Evolutionary conservation across 805 yeast genomes (phyloP), one percentile per base, ranked within the genome.

Genomic region (Candida krabiensis): DNA sequence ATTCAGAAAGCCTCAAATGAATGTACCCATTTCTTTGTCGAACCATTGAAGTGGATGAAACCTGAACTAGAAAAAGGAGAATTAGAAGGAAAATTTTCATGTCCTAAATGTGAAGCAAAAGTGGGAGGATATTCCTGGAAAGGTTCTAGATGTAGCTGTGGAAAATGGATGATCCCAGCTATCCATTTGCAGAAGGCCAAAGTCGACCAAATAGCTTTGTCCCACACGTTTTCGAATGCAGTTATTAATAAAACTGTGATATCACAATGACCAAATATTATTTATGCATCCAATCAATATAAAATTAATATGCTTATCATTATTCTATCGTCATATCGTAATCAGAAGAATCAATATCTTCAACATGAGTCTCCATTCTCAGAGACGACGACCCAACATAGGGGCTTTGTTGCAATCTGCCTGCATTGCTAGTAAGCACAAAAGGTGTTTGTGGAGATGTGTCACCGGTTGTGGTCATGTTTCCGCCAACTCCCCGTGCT

Each of bases 101-200:
- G 99, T 60, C 93, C 93, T 2, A 83, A 82, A 54, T 93, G 99
- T 66, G 67, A 69, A 4, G 70, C 85, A 12, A 93, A 91, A 64
- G 77, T 93, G 2, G 99, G 99, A 11, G 89, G 87, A 0, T 93
- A 89, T 59, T 79, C 82, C 45, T 93, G 99, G 99, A 86, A 82
- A 53, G 99, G 99, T 0, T 79, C 91, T 2, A 69, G 95, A 52
- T 93, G 99, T 61, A 79, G 93, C 41, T 93, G 99, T 61, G 97
- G 97, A 2, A 79, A 78, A 52, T 93, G 99, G 99, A 82, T 91
- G 71, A 75, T 87, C 8, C 99, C 99, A 0, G 95, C 95, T 1
- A 73, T 93, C 43, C 87, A 86, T 58, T 61, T 93, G 38, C 89
- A 82, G 59, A 69, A 80, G 19, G 83, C 89, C 5, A 86, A 86